Conservation (phyloP, 139 green algal genomes). For the Desmodesmus armatus region DNA sequence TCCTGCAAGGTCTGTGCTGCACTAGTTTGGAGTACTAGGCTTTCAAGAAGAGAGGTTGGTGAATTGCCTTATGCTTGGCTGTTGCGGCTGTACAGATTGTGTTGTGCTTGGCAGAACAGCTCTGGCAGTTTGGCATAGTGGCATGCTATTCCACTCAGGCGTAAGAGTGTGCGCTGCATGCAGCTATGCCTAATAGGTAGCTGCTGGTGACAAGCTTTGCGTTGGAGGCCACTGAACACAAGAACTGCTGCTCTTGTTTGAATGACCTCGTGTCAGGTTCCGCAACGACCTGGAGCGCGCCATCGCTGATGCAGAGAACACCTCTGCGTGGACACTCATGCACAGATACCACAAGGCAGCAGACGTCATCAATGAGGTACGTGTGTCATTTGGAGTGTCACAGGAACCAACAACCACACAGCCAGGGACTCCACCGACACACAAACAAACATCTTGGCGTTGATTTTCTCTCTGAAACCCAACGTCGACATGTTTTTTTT, state of each 20-base stretch:
- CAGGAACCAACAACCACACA: not conserved
- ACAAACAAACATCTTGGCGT: too few species aligned
- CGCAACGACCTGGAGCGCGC: conserved; percentile 79
- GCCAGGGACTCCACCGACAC: too few species aligned
- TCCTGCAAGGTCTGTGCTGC: too few species aligned
- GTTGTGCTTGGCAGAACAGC: not conserved
- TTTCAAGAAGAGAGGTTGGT: not conserved
- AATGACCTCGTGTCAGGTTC: conserved; percentile 47
- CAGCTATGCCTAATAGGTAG: not conserved
- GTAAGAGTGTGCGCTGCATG: too few species aligned
- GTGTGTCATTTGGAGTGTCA: conserved; percentile 41
- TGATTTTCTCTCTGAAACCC: not conserved
- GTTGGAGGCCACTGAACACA: too few species aligned
- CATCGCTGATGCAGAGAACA: conserved; percentile 88
- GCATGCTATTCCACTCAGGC: too few species aligned
- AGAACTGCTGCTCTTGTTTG: not conserved
- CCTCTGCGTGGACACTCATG: conserved; percentile 92
- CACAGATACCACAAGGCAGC: conserved; percentile 95
- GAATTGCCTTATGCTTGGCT: not conserved
- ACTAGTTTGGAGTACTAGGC: not conserved
- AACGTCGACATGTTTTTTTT: too few species aligned
- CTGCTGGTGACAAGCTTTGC: not conserved
- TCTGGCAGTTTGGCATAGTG: too few species aligned
- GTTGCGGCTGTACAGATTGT: too few species aligned
- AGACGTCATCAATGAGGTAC: conserved; percentile 81